Base-by-base conservation (phyloP, 768 basidiomycete genomes). In the Podaxis mareebaensis region DNA sequence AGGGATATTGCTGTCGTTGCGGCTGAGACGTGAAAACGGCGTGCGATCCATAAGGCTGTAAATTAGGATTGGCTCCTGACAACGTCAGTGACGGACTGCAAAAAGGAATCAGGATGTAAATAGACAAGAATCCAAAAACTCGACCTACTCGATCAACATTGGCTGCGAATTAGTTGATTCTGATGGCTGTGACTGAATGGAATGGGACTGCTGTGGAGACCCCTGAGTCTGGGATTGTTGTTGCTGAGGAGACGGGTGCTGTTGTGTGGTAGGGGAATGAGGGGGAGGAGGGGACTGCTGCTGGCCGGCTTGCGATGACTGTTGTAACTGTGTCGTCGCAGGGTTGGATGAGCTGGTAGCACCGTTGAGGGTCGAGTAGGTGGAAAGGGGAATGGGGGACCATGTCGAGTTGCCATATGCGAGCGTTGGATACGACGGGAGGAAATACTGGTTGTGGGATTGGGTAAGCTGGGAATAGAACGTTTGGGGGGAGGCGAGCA, bases 331-430 rank as follows among this genome's bases (percentile, higher is more conserved):
- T 1, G 76, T 65, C 17, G 73, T 59, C 4, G 77, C 64, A 7
- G 77, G 56, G 11, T 79, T 70, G 38, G 80, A 73, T 15, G 81
- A 74, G 1, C 78, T 83, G 11, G 88, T 90, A n/a, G 90, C 89
- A 15, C 89, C 90, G 71, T 92, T 91, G 53, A 92, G 75, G 52
- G 86, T 85, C n/a, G 91, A 92, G 65, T 91, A 92, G 64, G 76
- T 86, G 13, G 91, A 91, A 30, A 92, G 72, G 0, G 91, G 91
- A 1, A 91, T 75, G 48, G 74, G 61, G 7, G 72, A 53, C 28
- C 78, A 69, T 20, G 73, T 68, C 1, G 80, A 67, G 2, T 80
- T 68, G n/a, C 83, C 81, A 64, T 88, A 90, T 1, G 82, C 70
- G 69, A 85, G 79, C 5, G 82, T 78, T 64, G 83, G 83, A 71